phyloP scores from a whole-genome alignment of 2,329 filamentous ascomycete species.

The Colletotrichum simmondsii region DNA sequence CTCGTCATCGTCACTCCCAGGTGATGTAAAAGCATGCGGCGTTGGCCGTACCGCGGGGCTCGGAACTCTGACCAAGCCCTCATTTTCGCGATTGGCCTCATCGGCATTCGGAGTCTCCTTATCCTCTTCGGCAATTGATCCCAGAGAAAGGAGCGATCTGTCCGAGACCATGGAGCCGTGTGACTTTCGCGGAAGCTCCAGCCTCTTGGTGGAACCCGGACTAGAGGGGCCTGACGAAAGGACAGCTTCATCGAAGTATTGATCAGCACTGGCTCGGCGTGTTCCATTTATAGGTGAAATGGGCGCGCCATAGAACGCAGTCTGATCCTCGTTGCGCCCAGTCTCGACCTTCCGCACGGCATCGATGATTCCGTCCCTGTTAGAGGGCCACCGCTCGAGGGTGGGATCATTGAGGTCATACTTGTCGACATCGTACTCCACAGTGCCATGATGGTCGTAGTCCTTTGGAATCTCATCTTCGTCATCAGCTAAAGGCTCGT shows the following conservation, averaged over 20 bases:
- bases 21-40: slow-evolving; percentile 37
- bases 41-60: slow-evolving; percentile 40
- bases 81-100: slow-evolving; percentile 29
- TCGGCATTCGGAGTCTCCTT: slow-evolving; percentile 32
- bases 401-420: slow-evolving; percentile 59
- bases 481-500: slow-evolving; percentile 46
- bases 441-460: slow-evolving; percentile 25
- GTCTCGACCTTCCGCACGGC: slow-evolving; percentile 58
- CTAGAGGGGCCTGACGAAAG: slow-evolving; percentile 49
- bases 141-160: slow-evolving; percentile 53
- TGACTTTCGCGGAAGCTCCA: slow-evolving; percentile 41
- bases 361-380: slow-evolving; percentile 55
- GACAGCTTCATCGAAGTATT: slow-evolving; percentile 46
- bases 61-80: slow-evolving; percentile 39
- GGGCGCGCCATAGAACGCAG: slow-evolving; percentile 48
- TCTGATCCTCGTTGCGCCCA: slow-evolving; percentile 52
- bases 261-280: slow-evolving; percentile 49
- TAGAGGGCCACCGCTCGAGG: slow-evolving; percentile 59
- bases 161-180: slow-evolving; percentile 42
- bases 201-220: slow-evolving; percentile 43
- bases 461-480: slow-evolving; percentile 37
- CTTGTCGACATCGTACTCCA: slow-evolving; percentile 38
- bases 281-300: slow-evolving; percentile 48
- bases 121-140: slow-evolving; percentile 55
- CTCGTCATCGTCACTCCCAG: slow-evolving; percentile 53